Evolutionary conservation across 768 basidiomycete genomes (phyloP).

Genomic region (Boletales sp.): DNA sequence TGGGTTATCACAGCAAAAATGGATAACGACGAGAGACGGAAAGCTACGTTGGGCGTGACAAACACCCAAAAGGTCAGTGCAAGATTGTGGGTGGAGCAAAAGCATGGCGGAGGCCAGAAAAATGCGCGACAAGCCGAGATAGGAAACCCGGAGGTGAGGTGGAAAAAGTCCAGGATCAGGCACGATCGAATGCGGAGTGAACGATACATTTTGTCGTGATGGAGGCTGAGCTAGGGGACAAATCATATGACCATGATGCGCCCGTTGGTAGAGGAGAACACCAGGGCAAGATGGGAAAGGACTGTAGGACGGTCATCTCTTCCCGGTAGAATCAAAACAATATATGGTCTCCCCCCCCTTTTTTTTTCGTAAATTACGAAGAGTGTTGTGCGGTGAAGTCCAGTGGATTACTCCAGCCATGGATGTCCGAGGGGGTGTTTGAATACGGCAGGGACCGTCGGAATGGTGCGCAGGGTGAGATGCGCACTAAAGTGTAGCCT

Average conservation of each 20-base stretch:
- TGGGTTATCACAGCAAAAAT: background rate
- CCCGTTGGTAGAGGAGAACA: conserved; percentile 1
- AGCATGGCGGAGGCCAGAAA: background rate
- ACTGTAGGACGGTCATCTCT: background rate
- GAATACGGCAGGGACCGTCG: conserved; percentile 6
- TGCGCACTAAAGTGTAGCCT: conserved; percentile 12
- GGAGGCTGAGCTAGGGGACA: conserved; percentile 11
- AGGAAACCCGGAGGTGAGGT: background rate
- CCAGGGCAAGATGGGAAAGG: background rate
- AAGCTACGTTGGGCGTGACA: background rate
- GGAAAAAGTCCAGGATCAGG: conserved; percentile 14
- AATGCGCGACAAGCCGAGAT: background rate
- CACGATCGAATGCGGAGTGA: conserved; percentile 1
- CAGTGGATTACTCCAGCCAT: background rate
- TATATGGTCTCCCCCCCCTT: too few relatives aligned
- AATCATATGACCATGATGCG: conserved; percentile 18
- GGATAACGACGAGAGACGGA: background rate
- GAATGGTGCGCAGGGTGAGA: conserved; percentile 9
- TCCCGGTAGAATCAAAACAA: background rate
- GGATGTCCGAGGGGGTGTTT: conserved; percentile 18
- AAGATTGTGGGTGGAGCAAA: background rate
- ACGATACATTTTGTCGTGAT: conserved; percentile 5
- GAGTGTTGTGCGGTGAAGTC: background rate
- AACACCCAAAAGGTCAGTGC: background rate
- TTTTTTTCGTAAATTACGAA: conserved; percentile 2